Percentiles rank a stretch among this genome's conserved stretches.
Evolutionary conservation across 495 filamentous ascomycete genomes (phyloP).

Genomic region (Penicillium antarcticum): DNA sequence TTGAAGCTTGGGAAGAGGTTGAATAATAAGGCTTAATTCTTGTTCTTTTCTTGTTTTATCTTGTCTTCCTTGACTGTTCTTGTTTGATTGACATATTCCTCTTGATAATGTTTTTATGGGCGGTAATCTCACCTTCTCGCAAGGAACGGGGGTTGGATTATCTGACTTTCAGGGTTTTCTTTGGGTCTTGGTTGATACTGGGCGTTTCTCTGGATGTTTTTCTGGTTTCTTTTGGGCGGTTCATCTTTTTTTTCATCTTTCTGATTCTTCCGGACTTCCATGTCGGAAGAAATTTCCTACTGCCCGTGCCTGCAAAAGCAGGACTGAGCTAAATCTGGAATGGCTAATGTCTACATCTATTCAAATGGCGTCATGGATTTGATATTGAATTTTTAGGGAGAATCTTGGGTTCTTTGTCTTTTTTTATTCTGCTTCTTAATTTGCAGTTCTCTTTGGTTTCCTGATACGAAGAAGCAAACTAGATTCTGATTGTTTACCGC

Average conservation of each 20-base stretch:
- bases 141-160: no score
- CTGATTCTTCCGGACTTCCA: background rate
- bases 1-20: conserved; percentile 32
- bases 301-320: background rate
- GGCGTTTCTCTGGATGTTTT: conserved; percentile 1
- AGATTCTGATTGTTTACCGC: no score
- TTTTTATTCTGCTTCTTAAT: background rate
- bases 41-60: background rate
- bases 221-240: background rate
- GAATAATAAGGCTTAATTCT: conserved; percentile 22
- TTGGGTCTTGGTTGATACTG: background rate
- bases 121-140: background rate
- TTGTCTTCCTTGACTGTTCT: conserved; percentile 3
- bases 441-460: no score
- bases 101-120: conserved; percentile 4
- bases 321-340: background rate
- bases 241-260: conserved; percentile 1
- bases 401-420: background rate
- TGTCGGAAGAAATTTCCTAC: background rate
- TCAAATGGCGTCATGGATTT: background rate
- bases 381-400: background rate
- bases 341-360: background rate
- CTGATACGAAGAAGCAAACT: no score
- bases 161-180: no score
- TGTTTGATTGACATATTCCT: conserved; percentile 1